Conservation (phyloP, 2,329 filamentous ascomycete species). For the Colletotrichum sp. region DNA sequence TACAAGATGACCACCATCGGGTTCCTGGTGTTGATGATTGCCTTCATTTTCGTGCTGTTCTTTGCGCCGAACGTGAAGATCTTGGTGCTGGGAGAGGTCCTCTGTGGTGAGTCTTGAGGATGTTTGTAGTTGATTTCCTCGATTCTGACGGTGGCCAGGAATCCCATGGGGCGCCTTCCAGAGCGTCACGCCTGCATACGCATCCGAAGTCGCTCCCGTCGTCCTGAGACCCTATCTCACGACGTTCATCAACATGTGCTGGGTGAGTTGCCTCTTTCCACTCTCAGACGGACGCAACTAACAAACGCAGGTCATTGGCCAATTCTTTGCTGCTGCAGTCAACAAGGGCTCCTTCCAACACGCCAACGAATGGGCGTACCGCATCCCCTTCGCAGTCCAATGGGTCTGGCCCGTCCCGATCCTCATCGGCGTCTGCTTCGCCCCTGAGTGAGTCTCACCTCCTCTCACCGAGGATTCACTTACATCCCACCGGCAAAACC, state of each 20-base stretch:
- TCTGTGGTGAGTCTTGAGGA: constrained; percentile 34
- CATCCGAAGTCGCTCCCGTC: constrained; percentile 55
- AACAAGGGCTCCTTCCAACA: constrained; percentile 45
- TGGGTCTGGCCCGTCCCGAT: constrained; percentile 58
- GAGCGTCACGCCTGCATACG: constrained; percentile 57
- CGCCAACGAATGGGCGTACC: constrained; percentile 51
- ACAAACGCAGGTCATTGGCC: constrained; percentile 46
- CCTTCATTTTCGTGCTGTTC: constrained; percentile 59
- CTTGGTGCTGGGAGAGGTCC: constrained; percentile 53
- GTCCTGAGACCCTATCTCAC: constrained; percentile 58
- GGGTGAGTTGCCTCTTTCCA: constrained; percentile 32
- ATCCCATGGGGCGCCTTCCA: constrained; percentile 60
- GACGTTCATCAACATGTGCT: constrained; percentile 62
- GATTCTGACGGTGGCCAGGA: constrained; percentile 33
- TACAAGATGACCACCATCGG: constrained; percentile 56
- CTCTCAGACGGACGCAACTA: not conserved
- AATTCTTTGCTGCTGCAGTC: constrained; percentile 55
- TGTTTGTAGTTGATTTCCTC: not conserved
- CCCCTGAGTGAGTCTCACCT: constrained; percentile 44
- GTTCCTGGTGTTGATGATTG: constrained; percentile 48
- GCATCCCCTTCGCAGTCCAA: constrained; percentile 55
- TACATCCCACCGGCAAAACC: not conserved
- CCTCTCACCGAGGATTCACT: not conserved
- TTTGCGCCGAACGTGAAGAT: constrained; percentile 53
- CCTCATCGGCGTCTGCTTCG: constrained; percentile 47